Conservation (phyloP, 2,329 filamentous ascomycete genomes). For the Calonectria naviculata region DNA sequence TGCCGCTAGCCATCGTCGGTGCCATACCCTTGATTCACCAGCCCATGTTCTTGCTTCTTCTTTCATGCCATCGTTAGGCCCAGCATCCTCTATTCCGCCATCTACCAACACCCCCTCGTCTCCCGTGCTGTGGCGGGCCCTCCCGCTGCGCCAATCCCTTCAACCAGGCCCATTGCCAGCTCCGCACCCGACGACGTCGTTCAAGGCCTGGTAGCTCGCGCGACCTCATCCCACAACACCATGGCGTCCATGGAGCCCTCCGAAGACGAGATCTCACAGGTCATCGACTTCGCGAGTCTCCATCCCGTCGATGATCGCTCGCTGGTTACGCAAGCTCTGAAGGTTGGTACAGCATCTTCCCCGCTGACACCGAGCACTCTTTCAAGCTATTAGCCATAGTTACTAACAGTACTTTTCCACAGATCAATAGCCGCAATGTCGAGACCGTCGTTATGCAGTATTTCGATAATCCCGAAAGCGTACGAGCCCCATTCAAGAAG, state of each 20-base stretch:
- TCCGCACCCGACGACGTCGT: background rate
- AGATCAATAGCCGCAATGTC: slow-evolving; percentile 57
- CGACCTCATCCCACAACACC: slow-evolving; percentile 7
- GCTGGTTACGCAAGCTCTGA: slow-evolving; percentile 55
- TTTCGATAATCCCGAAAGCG: slow-evolving; percentile 57
- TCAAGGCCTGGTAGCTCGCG: background rate
- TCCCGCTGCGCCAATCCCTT: slow-evolving; percentile 19
- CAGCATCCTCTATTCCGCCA: background rate
- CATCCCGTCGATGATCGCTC: slow-evolving; percentile 48
- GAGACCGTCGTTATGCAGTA: slow-evolving; percentile 63
- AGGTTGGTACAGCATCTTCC: slow-evolving; percentile 42
- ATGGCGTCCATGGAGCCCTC: slow-evolving; percentile 50
- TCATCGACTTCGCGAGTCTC: slow-evolving; percentile 56
- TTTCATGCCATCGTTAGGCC: slow-evolving; percentile 5
- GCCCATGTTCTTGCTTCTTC: background rate
- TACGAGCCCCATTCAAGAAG: slow-evolving; percentile 32
- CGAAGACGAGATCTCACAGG: slow-evolving; percentile 49
- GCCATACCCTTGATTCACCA: background rate
- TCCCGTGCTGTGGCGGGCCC: slow-evolving; percentile 13
- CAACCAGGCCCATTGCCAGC: slow-evolving; percentile 9
- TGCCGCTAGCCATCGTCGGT: background rate
- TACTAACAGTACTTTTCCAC: slow-evolving; percentile 1
- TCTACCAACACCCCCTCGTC: slow-evolving; percentile 11
- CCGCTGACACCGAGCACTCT: background rate
- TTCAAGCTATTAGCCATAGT: background rate